Base-by-base conservation (phyloP, 83 land plant species). In the Larix sibirica region DNA sequence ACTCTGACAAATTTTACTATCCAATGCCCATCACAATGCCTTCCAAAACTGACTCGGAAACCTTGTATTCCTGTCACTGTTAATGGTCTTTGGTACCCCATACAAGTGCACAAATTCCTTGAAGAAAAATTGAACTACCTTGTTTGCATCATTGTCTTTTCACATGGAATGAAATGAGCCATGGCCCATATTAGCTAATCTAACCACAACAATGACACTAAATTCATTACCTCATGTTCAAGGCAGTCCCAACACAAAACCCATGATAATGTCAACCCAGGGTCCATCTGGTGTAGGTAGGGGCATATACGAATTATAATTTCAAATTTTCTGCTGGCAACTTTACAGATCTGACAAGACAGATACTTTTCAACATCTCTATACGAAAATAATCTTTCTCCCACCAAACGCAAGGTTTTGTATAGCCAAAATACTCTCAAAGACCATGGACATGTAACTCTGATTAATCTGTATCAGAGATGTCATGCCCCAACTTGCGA, bases 41-140 rank as follows among this genome's bases (percentile, higher is more conserved):
- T 64, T 83, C 75, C 73, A 83, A 83, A 83, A 83, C 10, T 78
- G 36, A 73, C 83, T 82, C 6, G 67, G 17, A 56, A 71, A 82
- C 38, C 66, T 82, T 5, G 28, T 44, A 68, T 83, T 71, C n/a
- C 82, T 36, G 67, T 83, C 75, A 20, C 74, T 47, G 14, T 54
- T 20, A 44, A 79, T 79, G 6, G 58, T 68, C 38, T 26, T 61
- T 16, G 84, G 80, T n/a, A 83, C 18, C 6, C 75, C 85, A 83
- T 83, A 81, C 31, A 83, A 33, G 18, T 33, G 36, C 31, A 83
- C 74, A 65, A 83, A 47, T 12, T 83, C 81, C 3, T 50, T 18
- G 33, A 79, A 47, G 54, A 83, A 83, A 36, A 83, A 69, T 10
- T 28, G 9, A 10, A 81, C 85, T 8, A 79, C 18, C 40, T 66